Conservation (phyloP, 2,329 filamentous ascomycete species). For the Blastomyces gilchristii region DNA sequence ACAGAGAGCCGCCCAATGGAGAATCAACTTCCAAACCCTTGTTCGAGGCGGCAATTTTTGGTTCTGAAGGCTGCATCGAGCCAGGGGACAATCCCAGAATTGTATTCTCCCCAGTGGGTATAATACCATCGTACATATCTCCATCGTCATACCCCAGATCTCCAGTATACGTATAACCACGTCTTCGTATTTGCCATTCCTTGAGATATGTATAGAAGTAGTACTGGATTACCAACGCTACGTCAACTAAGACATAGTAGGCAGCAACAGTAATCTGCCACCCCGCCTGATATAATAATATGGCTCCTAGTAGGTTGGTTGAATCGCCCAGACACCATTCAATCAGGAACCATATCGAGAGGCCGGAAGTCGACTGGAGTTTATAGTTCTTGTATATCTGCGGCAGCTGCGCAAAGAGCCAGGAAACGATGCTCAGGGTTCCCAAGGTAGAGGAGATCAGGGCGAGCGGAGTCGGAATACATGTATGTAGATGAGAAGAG, state of each 20-base stretch:
- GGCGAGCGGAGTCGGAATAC: constrained; percentile 53
- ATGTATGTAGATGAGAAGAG: constrained; percentile 51
- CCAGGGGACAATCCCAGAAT: constrained; percentile 15
- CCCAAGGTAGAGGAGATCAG: constrained; percentile 52
- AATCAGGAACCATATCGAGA: constrained; percentile 55
- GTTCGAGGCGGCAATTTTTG: constrained; percentile 22
- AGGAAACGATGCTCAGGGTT: constrained; percentile 53
- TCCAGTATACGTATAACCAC: constrained; percentile 19
- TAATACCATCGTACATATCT: constrained; percentile 29
- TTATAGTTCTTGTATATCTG: constrained; percentile 60
- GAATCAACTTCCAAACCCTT: constrained; percentile 19
- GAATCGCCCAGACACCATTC: constrained; percentile 58
- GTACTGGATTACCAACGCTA: constrained; percentile 53
- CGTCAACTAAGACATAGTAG: constrained; percentile 58
- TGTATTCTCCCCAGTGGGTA: constrained; percentile 26
- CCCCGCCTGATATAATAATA: constrained; percentile 53
- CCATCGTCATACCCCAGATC: constrained; percentile 22
- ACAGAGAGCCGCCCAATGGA: constrained; percentile 19
- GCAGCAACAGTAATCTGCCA: constrained; percentile 57
- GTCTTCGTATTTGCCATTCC: constrained; percentile 35
- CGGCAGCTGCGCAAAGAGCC: constrained; percentile 59
- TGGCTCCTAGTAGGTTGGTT: constrained; percentile 52
- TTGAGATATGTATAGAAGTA: constrained; percentile 54
- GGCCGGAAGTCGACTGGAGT: constrained; percentile 52
- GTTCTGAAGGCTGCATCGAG: constrained; percentile 19